These are phyloP conservation scores for Cochlearia excelsa DNA, from an alignment of 345 rosid genomes.

Conservation along the genomic window DNA sequence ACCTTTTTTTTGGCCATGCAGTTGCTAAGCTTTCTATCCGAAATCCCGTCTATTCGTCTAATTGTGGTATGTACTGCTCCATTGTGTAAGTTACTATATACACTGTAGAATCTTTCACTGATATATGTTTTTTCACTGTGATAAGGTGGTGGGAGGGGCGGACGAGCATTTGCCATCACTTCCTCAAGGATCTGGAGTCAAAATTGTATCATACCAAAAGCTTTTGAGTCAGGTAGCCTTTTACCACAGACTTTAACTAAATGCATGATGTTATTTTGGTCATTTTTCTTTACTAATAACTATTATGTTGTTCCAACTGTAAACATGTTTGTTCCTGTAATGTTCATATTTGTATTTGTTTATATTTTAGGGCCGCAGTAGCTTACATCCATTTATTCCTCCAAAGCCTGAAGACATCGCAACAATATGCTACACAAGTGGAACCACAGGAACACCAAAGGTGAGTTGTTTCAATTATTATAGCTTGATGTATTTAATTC, in stretches of 20 bases:
- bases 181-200: slow-evolving; percentile 54
- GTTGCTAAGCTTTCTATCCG: slow-evolving; percentile 72
- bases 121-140: slow-evolving; percentile 10
- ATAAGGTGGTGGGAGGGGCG: slow-evolving; percentile 76
- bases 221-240: slow-evolving; percentile 56
- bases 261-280: too few species aligned
- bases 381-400: slow-evolving; percentile 59
- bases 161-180: slow-evolving; percentile 69
- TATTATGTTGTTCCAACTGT: neutral
- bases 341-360: slow-evolving; percentile 29
- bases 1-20: slow-evolving; percentile 22
- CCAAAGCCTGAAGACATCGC: slow-evolving; percentile 85
- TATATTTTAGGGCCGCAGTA: slow-evolving; percentile 67
- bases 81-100: neutral
- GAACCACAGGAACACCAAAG: slow-evolving; percentile 97
- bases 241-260: too few species aligned
- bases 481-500: neutral
- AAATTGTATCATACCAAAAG: slow-evolving; percentile 56
- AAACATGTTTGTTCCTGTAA: slow-evolving; percentile 3
- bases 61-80: slow-evolving; percentile 58
- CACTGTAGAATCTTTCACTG: neutral
- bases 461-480: slow-evolving; percentile 34
- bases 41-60: slow-evolving; percentile 69
- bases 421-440: slow-evolving; percentile 96
- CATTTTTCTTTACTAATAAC: neutral